Evolutionary conservation across 1,284 basidiomycete genomes (phyloP).

Genomic region (Caloboletus firmus): DNA sequence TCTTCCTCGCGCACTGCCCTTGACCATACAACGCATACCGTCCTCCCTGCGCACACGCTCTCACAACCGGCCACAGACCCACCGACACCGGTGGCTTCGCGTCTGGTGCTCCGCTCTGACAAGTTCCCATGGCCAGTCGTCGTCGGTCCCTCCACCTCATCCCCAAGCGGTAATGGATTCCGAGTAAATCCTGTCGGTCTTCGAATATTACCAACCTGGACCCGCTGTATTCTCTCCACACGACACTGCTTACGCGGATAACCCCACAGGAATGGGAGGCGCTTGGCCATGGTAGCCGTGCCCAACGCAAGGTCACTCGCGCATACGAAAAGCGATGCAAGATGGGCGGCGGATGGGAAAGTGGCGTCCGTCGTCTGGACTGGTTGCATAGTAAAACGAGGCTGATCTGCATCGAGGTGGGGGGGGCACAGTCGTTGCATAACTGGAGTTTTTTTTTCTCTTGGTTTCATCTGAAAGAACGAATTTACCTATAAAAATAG

Average conservation of each 20-base stretch:
- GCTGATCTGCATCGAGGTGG: slow-evolving; percentile 61
- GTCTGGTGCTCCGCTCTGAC: slow-evolving; percentile 56
- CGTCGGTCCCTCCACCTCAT: slow-evolving; percentile 38
- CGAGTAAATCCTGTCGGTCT: slow-evolving; percentile 35
- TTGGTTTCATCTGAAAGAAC: slow-evolving; percentile 1
- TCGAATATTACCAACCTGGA: slow-evolving; percentile 58
- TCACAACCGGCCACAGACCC: slow-evolving; percentile 66
- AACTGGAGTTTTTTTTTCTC: neutral
- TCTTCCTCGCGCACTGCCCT: slow-evolving; percentile 59
- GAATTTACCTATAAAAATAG: slow-evolving; percentile 1
- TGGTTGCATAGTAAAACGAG: slow-evolving; percentile 63
- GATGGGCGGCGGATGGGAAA: slow-evolving; percentile 66
- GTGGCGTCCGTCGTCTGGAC: slow-evolving; percentile 63
- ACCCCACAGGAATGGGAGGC: slow-evolving; percentile 65
- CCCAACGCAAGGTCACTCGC: slow-evolving; percentile 53
- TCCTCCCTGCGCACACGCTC: slow-evolving; percentile 59
- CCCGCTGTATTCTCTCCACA: slow-evolving; percentile 59
- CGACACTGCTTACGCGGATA: slow-evolving; percentile 53
- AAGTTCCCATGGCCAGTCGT: slow-evolving; percentile 63
- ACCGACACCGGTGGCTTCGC: slow-evolving; percentile 42
- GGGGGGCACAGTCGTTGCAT: slow-evolving; percentile 41
- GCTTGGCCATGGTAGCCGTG: slow-evolving; percentile 52
- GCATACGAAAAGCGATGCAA: slow-evolving; percentile 65
- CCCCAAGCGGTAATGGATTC: slow-evolving; percentile 25
- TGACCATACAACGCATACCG: slow-evolving; percentile 51